Evolutionary conservation across 2,329 filamentous ascomycete genomes (phyloP).

Genomic region (Fusarium redolens): DNA sequence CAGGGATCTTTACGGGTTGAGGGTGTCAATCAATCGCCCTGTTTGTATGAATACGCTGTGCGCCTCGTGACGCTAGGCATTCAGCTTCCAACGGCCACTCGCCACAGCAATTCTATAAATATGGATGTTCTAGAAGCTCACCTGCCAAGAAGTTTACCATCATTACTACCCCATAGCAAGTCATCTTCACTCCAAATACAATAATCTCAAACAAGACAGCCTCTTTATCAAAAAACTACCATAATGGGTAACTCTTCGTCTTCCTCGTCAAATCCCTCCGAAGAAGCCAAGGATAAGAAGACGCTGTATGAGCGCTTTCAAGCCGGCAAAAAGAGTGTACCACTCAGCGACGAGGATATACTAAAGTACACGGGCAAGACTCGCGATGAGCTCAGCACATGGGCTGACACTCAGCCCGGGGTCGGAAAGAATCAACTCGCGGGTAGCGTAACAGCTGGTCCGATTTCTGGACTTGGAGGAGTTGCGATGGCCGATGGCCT

Average conservation of each 20-base stretch:
- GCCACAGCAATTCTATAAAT: conserved; percentile 15
- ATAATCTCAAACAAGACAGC: background rate
- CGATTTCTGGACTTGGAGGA: conserved; percentile 47
- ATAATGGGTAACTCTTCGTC: conserved; percentile 28
- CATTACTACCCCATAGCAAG: no score
- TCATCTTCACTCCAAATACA: background rate
- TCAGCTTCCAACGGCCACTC: background rate
- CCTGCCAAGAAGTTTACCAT: background rate
- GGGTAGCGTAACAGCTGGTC: conserved; percentile 48
- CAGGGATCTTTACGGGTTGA: background rate
- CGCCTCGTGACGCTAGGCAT: conserved; percentile 15
- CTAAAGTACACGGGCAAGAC: conserved; percentile 56
- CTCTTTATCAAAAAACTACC: background rate
- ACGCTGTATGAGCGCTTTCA: conserved; percentile 49
- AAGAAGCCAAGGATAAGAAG: conserved; percentile 39
- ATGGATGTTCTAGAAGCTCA: background rate
- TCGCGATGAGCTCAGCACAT: conserved; percentile 49
- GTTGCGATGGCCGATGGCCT: conserved; percentile 44
- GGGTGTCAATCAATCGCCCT: background rate
- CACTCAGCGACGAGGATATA: conserved; percentile 54
- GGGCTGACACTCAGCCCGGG: conserved; percentile 53
- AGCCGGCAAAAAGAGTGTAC: conserved; percentile 46
- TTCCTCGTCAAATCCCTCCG: conserved; percentile 3
- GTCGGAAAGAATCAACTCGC: conserved; percentile 56
- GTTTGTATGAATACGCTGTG: conserved; percentile 1